Conservation (phyloP, 2,329 filamentous ascomycete species). For the Talaromyces sp. region DNA sequence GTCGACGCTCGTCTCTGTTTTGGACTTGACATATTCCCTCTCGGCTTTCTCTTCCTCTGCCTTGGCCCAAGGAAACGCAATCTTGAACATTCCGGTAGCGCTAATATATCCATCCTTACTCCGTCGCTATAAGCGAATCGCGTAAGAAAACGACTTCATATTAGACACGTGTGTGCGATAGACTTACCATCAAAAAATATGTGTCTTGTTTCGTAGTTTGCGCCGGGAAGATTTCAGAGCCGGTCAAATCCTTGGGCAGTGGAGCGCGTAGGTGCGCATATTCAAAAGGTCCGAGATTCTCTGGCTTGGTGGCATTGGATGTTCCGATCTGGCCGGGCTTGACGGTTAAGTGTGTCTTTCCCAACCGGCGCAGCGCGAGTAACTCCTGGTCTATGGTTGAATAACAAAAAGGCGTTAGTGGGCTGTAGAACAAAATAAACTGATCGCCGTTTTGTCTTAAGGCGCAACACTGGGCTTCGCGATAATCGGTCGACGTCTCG, state of each 20-base stretch:
- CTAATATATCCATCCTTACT: slow-evolving; percentile 66
- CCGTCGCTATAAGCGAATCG: slow-evolving; percentile 49
- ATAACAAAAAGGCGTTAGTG: slow-evolving; percentile 21
- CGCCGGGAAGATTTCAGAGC: slow-evolving; percentile 87
- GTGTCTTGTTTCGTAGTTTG: slow-evolving; percentile 65
- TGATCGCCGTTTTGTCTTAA: slow-evolving; percentile 17
- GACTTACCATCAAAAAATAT: slow-evolving; percentile 85
- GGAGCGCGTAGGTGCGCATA: slow-evolving; percentile 94
- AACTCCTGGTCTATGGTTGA: slow-evolving; percentile 64
- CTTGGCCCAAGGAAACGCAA: slow-evolving; percentile 65
- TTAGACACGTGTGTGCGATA: neutral
- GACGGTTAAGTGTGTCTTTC: slow-evolving; percentile 84
- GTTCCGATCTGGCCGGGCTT: slow-evolving; percentile 73
- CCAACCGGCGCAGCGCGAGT: slow-evolving; percentile 79
- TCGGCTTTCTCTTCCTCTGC: slow-evolving; percentile 59
- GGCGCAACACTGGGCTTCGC: neutral
- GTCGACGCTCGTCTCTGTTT: slow-evolving; percentile 77
- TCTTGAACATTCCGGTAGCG: slow-evolving; percentile 70
- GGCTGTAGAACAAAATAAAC: neutral
- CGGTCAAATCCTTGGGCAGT: slow-evolving; percentile 80
- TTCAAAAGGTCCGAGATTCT: slow-evolving; percentile 81
- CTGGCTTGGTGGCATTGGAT: slow-evolving; percentile 68
- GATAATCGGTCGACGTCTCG: slow-evolving; percentile 1
- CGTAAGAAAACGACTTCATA: neutral
- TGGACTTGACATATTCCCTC: slow-evolving; percentile 75